Evolutionary conservation across 441 rosid species (phyloP), one percentile per base, ranked within the genome.

Genomic region (Eutrema salsugineum): DNA sequence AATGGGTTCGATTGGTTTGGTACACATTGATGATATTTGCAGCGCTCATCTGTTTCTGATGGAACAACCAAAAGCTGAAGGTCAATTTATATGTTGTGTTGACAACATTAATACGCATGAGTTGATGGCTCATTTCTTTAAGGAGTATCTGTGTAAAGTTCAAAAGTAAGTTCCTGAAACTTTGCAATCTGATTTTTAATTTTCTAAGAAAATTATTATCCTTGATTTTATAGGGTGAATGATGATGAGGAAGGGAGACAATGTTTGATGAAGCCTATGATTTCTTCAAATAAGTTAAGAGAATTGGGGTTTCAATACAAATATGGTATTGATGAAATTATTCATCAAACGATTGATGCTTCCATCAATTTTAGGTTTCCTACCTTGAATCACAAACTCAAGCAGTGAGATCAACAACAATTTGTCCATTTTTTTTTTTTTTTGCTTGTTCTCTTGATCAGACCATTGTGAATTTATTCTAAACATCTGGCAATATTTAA

Each of bases 1-100:
- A 78, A 89, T 91, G 89, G 93, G 97, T 33, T 88, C 97, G 11
- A 73, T 91, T 49, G 87, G 88, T 30, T 77, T 91, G 9, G 93
- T 86, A 59, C 98, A 91, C 73, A 81, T 86, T 38, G 90, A 89
- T 59, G 98, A 91, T 75, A 80, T 87, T 67, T 89, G 97, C 81
- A 72, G 66, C 9, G 94, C 88, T 1, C 98, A 89, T 70, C 27
- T 87, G 62, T 89, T 91, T 74, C 82, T 93, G 32, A 91, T 93
- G 96, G 84, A 88, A 79, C 78, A 81, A 15, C 27, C 65, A 14
- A 60, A 68, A 35, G 90, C 88, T 73, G 46, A 86, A 64, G 96
- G 97, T 58, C 82, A 71, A 74, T 91, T 84, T 66, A 68, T 91
- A 36, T 88, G 97, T 73, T 83, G 89, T 61, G 76, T 73, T 38